These are phyloP conservation scores for Nakaseomyces delphensis DNA, from an alignment of 1,139 yeast genomes.

Conservation along the genomic window DNA sequence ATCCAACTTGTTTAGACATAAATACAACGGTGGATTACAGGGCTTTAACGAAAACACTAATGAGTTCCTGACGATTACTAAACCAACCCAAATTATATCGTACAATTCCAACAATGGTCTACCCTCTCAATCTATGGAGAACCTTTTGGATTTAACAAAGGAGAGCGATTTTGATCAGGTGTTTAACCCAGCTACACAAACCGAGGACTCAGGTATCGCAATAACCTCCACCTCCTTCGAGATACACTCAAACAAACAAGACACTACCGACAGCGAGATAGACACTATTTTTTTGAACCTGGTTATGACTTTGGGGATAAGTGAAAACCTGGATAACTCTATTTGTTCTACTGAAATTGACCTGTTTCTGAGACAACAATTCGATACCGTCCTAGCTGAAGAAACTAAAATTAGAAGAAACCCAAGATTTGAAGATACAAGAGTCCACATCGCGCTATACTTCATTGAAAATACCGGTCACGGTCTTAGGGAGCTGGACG, in stretches of 20 bases:
- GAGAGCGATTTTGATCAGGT: constrained; percentile 18
- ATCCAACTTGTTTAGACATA: constrained; percentile 51
- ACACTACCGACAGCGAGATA: constrained; percentile 37
- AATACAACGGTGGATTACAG: constrained; percentile 33
- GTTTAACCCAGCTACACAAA: constrained; percentile 34
- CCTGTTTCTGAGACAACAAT: constrained; percentile 75
- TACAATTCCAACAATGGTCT: constrained; percentile 31
- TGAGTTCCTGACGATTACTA: constrained; percentile 21
- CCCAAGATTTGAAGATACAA: constrained; percentile 68
- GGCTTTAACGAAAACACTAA: constrained; percentile 15
- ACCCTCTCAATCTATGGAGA: constrained; percentile 16
- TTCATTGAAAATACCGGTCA: constrained; percentile 72
- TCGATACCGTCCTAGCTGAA: constrained; percentile 68
- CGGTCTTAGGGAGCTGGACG: constrained; percentile 64
- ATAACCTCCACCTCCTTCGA: constrained; percentile 60
- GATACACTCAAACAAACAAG: constrained; percentile 23
- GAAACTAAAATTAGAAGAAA: constrained; percentile 72
- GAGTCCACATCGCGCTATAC: constrained; percentile 65
- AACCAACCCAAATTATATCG: constrained; percentile 32
- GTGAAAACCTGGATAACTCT: constrained; percentile 60
- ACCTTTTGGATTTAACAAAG: constrained; percentile 1
- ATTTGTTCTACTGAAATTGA: constrained; percentile 61
- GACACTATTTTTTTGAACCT: constrained; percentile 55
- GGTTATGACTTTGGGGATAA: constrained; percentile 74
- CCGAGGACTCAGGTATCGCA: constrained; percentile 50